Conservation (phyloP, 139 green algal species). For the Chlorella sp. region DNA sequence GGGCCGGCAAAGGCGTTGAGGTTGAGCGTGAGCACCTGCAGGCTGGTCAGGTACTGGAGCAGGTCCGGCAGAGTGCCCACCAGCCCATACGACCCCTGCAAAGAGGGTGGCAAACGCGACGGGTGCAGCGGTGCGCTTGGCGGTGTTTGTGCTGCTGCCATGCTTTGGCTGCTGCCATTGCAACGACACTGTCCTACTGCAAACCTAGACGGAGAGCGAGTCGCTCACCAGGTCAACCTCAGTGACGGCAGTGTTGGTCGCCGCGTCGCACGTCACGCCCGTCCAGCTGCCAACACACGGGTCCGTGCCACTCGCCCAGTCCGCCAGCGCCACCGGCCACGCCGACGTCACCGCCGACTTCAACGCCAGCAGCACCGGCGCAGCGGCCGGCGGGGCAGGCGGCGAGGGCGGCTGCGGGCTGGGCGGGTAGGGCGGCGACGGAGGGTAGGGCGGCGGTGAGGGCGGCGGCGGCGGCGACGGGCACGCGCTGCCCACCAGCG, state of each 20-base stretch:
- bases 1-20: neutral
- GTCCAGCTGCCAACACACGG: neutral
- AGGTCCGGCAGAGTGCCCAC: constrained; percentile 7
- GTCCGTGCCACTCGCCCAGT: neutral
- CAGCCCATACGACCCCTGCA: neutral
- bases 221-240: neutral
- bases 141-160: too few relatives aligned
- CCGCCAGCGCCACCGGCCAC: neutral
- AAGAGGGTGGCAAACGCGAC: too few relatives aligned
- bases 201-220: too few relatives aligned
- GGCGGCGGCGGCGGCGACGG: too few relatives aligned
- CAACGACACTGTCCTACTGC: too few relatives aligned
- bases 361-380: neutral
- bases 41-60: neutral
- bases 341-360: neutral
- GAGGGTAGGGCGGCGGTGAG: too few relatives aligned
- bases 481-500: too few relatives aligned
- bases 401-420: neutral
- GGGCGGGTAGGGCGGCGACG: too few relatives aligned
- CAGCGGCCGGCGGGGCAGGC: neutral
- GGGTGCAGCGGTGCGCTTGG: too few relatives aligned
- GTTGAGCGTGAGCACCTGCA: neutral
- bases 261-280: neutral
- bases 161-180: too few relatives aligned
- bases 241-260: neutral